Evolutionary conservation across 2,329 filamentous ascomycete species (phyloP), one percentile per base, ranked within the genome.

Genomic region (Nothophoma quercina): DNA sequence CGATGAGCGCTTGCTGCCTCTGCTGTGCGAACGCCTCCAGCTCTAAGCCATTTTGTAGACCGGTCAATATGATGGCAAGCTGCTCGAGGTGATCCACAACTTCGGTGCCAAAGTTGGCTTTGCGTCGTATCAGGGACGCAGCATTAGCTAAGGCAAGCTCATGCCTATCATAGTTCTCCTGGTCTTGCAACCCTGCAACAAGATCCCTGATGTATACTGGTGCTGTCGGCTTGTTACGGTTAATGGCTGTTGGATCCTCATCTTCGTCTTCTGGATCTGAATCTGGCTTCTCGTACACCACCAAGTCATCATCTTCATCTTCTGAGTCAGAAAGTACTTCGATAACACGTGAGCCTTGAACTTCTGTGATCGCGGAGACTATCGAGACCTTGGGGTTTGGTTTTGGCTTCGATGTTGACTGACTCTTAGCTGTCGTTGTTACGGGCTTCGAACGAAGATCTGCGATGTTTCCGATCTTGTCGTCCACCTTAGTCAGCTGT

Each of bases 141-240:
- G 93, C 93, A 1, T 89, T 90, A 16, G 83, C 81, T 15, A 99
- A 78, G 2, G 88, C 92, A 8, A 98, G 78, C 51, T 88, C 87
- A 68, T 97, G 91, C 23, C 87, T 87, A 63, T 98, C 93, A 62
- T 92, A 91, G 60, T 88, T 89, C 36, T 97, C 91, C 0, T 85
- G 86, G 60, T 96, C 90, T 40, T 90, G 84, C 2, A 99, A 81
- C 66, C 88, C 93, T 7, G 80, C 72, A 47, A 98, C 87, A 9
- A 98, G 81, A 64, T 96, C 91, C 36, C 92, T 86, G 54, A 97
- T 88, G 66, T 98, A 98, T 1, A 99, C 92, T 1, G 95, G 95
- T 0, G 91, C 84, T 51, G 85, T 89, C 18, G 88, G 85, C 64
- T 95, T 97, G 73, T 95, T 87, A 12, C 93, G 84, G 51, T 89